phyloP scores from a whole-genome alignment of 306 rosid genomes.

The Lathyrus aphaca region DNA sequence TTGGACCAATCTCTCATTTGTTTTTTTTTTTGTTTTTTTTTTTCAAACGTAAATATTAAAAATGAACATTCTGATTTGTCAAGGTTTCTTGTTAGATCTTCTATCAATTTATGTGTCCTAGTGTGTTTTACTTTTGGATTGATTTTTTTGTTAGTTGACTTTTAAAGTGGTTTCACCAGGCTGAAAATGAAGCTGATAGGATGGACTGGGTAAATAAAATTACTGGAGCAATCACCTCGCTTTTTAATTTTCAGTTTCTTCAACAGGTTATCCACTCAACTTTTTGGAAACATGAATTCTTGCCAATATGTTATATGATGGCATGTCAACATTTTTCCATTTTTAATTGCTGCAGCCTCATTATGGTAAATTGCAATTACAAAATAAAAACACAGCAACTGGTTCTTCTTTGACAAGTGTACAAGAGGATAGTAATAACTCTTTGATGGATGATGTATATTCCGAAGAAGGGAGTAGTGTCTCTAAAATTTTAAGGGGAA shows the following conservation, averaged over 20 bases:
- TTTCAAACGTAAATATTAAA: not conserved
- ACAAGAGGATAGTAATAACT: constrained; percentile 46
- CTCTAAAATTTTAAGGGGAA: constrained; percentile 67
- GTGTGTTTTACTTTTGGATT: constrained; percentile 19
- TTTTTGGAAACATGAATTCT: constrained; percentile 14
- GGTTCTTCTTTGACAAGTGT: constrained; percentile 51
- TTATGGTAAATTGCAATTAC: constrained; percentile 36
- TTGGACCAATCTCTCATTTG: constrained; percentile 10
- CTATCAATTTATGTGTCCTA: constrained; percentile 15
- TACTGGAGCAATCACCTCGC: constrained; percentile 75
- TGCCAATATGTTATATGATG: constrained; percentile 33
- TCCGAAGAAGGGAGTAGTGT: constrained; percentile 60
- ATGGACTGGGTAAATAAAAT: constrained; percentile 90
- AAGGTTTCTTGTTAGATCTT: constrained; percentile 9
- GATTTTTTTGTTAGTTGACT: constrained; percentile 23
- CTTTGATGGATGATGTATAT: constrained; percentile 46
- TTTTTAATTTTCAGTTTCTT: constrained; percentile 82
- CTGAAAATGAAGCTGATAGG: constrained; percentile 97
- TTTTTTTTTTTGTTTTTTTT: constrained; percentile 8
- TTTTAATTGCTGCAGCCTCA: constrained; percentile 68
- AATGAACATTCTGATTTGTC: constrained; percentile 27
- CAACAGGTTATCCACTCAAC: constrained; percentile 64
- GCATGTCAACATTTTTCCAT: constrained; percentile 17
- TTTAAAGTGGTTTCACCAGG: constrained; percentile 58
- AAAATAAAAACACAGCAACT: constrained; percentile 43